Conservation (phyloP, 768 basidiomycete species). For the Trametes meyenii region DNA sequence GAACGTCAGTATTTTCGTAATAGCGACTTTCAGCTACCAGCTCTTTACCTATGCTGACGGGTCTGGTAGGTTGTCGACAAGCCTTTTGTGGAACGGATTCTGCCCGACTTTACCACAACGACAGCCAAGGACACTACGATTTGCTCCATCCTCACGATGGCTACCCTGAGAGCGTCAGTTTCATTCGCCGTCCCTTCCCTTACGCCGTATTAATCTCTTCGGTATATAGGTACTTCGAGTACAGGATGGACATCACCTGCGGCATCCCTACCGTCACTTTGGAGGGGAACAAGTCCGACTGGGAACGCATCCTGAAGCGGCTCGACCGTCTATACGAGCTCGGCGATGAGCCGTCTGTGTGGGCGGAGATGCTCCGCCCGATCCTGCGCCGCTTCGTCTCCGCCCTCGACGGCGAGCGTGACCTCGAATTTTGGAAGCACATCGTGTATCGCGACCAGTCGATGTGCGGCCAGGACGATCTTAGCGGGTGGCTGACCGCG, state of each 20-base stretch:
- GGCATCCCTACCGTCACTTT: constrained; percentile 34
- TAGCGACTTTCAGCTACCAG: too few relatives aligned
- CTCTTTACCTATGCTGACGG: too few relatives aligned
- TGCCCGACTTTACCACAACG: constrained; percentile 37
- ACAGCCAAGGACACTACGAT: constrained; percentile 32
- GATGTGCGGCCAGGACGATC: constrained; percentile 9
- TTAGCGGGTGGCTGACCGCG: constrained; percentile 24
- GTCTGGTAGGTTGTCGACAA: constrained; percentile 28
- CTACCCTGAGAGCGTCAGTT: constrained; percentile 27
- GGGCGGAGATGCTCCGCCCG: constrained; percentile 33
- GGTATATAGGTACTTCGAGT: constrained; percentile 4
- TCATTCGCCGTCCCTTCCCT: neutral
- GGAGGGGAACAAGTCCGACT: constrained; percentile 29
- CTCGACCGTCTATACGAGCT: constrained; percentile 28
- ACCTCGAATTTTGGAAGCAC: constrained; percentile 21
- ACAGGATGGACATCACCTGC: constrained; percentile 19
- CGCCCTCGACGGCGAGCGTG: constrained; percentile 31
- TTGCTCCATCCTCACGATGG: constrained; percentile 35
- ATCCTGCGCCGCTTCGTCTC: constrained; percentile 32
- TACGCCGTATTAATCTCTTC: neutral
- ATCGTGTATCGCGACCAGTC: neutral
- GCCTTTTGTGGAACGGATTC: constrained; percentile 32
- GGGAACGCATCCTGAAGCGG: constrained; percentile 25
- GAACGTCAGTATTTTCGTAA: too few relatives aligned
- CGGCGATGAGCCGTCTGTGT: constrained; percentile 28